Percentiles rank a stretch among this genome's conserved stretches.
These are phyloP conservation scores for Penicillium herquei DNA, from an alignment of 495 filamentous ascomycete species.

Conservation along the genomic window DNA sequence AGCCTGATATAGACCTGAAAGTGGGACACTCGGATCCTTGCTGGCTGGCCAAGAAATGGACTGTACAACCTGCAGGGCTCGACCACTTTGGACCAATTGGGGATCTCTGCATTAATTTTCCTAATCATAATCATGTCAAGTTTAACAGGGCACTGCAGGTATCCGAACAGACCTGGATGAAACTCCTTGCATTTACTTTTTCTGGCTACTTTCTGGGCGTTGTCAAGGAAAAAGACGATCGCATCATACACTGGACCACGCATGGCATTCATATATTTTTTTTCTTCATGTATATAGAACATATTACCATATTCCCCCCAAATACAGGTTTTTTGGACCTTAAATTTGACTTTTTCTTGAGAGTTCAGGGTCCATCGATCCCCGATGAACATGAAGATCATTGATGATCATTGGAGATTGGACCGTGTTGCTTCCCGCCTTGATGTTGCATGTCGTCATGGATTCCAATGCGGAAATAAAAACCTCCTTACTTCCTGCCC, in stretches of 20 bases:
- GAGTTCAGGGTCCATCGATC: neutral
- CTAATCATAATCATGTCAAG: slow-evolving; percentile 26
- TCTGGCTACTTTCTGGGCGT: slow-evolving; percentile 18
- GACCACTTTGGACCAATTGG: slow-evolving; percentile 1
- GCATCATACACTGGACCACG: slow-evolving; percentile 1
- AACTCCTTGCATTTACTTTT: slow-evolving; percentile 20
- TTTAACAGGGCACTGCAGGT: slow-evolving; percentile 5
- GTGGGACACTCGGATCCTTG: neutral
- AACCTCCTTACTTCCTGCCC: slow-evolving; percentile 18
- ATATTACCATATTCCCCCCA: neutral
- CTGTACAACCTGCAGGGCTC: neutral
- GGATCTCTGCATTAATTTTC: slow-evolving; percentile 18
- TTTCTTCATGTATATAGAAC: slow-evolving; percentile 11
- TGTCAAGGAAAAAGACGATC: slow-evolving; percentile 5
- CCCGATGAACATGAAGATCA: slow-evolving; percentile 2
- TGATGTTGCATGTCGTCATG: slow-evolving; percentile 23
- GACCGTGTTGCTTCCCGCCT: slow-evolving; percentile 10
- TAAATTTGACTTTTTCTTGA: slow-evolving; percentile 9
- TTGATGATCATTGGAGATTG: slow-evolving; percentile 11
- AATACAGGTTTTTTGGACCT: slow-evolving; percentile 3
- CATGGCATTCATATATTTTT: slow-evolving; percentile 1
- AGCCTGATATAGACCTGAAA: neutral
- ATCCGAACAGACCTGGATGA: neutral
- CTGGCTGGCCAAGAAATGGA: neutral
- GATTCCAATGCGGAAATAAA: slow-evolving; percentile 17